A percentile compares a stretch with the other conserved stretches of the same genome.
Evolutionary conservation across 139 green algal genomes (phyloP).

Genomic region (Chlamydomonas sphaeroides): DNA sequence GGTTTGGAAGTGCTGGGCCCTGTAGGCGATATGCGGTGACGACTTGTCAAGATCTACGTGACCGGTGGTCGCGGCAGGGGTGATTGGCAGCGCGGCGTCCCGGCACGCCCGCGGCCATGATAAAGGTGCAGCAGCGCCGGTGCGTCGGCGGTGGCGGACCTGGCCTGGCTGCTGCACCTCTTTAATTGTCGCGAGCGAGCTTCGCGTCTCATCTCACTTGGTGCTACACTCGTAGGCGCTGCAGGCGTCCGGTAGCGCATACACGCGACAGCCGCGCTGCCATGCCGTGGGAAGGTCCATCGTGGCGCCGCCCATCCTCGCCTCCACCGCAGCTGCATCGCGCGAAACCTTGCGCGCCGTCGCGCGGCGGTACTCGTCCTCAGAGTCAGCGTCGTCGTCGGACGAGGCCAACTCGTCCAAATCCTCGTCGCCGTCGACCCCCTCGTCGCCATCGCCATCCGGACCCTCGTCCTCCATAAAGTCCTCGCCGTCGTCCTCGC

Average conservation of each 20-base stretch:
- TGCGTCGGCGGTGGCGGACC: too few species aligned
- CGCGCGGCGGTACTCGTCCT: neutral
- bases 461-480: too few species aligned
- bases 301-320: neutral
- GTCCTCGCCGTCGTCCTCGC: too few species aligned
- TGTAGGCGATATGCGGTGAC: neutral
- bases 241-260: neutral
- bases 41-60: neutral
- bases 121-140: neutral
- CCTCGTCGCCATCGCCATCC: neutral
- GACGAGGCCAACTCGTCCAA: neutral
- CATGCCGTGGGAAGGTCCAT: neutral
- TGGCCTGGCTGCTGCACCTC: neutral
- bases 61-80: neutral
- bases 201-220: neutral
- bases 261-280: slow-evolving; percentile 9
- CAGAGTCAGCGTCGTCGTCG: neutral
- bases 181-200: neutral
- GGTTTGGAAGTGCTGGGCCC: slow-evolving; percentile 24
- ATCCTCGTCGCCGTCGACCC: neutral
- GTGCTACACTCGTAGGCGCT: neutral
- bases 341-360: neutral
- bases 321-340: neutral
- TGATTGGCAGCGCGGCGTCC: neutral
- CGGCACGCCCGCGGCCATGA: too few species aligned